Evolutionary conservation across 1,139 yeast genomes (phyloP).

Genomic region (Geotrichum restrictum): DNA sequence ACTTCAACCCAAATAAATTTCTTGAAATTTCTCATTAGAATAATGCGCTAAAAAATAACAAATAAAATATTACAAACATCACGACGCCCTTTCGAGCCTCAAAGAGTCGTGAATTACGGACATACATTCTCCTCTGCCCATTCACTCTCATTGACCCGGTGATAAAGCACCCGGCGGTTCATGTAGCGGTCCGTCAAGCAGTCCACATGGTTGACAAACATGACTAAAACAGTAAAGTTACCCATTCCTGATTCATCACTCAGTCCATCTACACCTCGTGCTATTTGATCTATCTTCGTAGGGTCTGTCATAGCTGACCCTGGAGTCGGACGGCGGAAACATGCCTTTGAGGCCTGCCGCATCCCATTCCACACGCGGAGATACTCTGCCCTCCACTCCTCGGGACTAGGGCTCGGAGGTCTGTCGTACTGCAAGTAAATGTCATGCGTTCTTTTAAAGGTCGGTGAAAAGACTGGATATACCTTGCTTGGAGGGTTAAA

Average conservation of each 20-base stretch:
- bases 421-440: conserved; percentile 51
- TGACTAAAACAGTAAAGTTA: conserved; percentile 64
- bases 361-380: conserved; percentile 58
- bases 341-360: conserved; percentile 55
- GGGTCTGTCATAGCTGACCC: conserved; percentile 57
- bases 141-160: conserved; percentile 53
- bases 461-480: conserved; percentile 32
- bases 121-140: conserved; percentile 79
- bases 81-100: neutral
- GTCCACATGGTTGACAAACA: conserved; percentile 74
- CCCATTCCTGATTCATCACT: conserved; percentile 64
- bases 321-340: conserved; percentile 72
- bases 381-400: conserved; percentile 66
- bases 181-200: conserved; percentile 48
- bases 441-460: conserved; percentile 49
- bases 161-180: conserved; percentile 28
- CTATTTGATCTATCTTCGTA: conserved; percentile 60
- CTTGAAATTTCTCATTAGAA: neutral
- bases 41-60: no score
- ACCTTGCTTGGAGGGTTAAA: neutral
- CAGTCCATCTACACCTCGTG: conserved; percentile 80
- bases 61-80: neutral
- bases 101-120: conserved; percentile 41
- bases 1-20: neutral
- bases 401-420: conserved; percentile 50